Conservation (phyloP, 768 basidiomycete genomes). For the Suillus americanus region DNA sequence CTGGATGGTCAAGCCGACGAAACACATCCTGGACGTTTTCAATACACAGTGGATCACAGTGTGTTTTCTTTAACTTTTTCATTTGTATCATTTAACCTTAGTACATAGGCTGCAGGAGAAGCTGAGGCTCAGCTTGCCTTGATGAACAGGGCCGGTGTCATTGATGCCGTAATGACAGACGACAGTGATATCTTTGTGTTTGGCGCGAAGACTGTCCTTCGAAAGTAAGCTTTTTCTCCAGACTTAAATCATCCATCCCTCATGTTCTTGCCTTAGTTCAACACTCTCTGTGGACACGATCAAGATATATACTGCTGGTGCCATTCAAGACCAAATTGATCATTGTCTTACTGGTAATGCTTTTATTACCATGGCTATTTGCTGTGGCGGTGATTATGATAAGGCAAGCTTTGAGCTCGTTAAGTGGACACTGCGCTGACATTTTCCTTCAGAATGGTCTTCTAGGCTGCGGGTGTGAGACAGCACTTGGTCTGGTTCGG, state of each 20-base stretch:
- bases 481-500: too few relatives aligned
- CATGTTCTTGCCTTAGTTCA: too few relatives aligned
- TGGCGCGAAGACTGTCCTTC: constrained; percentile 5
- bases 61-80: background rate
- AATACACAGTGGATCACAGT: background rate
- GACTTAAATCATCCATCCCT: too few relatives aligned
- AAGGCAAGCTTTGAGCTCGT: too few relatives aligned
- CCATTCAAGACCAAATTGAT: constrained; percentile 16
- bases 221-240: constrained; percentile 1
- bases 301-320: background rate
- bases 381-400: too few relatives aligned
- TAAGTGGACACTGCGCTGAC: too few relatives aligned
- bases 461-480: too few relatives aligned
- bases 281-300: background rate
- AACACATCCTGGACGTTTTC: background rate
- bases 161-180: constrained; percentile 5
- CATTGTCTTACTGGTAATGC: too few relatives aligned
- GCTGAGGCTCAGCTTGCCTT: constrained; percentile 1
- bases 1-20: background rate
- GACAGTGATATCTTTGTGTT: constrained; percentile 10
- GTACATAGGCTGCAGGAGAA: background rate
- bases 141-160: background rate
- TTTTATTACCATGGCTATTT: too few relatives aligned
- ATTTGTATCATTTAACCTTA: background rate
- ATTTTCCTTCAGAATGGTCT: too few relatives aligned